These are phyloP conservation scores for Colletotrichum liaoningense DNA, from an alignment of 2,329 filamentous ascomycete genomes.

Conservation along the genomic window DNA sequence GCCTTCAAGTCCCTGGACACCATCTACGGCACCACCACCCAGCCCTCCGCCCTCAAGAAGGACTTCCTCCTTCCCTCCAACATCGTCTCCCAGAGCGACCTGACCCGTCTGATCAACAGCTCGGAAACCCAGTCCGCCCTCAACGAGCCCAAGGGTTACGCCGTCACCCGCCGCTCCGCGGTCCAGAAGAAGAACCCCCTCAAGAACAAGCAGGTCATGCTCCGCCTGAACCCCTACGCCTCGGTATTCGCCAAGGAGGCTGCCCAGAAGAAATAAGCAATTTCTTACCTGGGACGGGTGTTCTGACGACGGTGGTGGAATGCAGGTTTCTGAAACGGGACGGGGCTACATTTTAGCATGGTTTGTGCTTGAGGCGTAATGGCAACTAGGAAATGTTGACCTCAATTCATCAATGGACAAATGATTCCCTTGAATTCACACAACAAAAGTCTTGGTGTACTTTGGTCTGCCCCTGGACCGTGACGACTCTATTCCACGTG, in stretches of 20 bases:
- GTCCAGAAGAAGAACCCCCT: conserved; percentile 99
- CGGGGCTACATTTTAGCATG: conserved; percentile 38
- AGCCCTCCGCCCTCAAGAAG: conserved; percentile 94
- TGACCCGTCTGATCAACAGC: conserved; percentile 98
- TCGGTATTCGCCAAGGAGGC: conserved; percentile 84
- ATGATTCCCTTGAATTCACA: conserved; percentile 36
- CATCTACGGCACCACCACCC: conserved; percentile 95
- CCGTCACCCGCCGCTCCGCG: conserved; percentile 86
- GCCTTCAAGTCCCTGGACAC: conserved; percentile 97
- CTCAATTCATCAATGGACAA: conserved; percentile 40
- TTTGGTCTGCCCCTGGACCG: conserved; percentile 27
- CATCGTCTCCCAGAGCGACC: conserved; percentile 92
- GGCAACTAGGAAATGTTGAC: conserved; percentile 39
- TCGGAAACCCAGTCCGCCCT: conserved; percentile 98
- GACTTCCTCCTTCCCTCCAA: conserved; percentile 97
- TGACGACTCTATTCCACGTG: conserved; percentile 32
- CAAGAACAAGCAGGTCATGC: conserved; percentile 97
- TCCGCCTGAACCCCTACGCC: conserved; percentile 98
- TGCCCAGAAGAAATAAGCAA: conserved; percentile 58
- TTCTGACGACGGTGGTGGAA: conserved; percentile 31
- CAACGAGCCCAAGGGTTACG: conserved; percentile 88
- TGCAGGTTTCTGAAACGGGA: conserved; percentile 33
- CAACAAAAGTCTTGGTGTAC: conserved; percentile 2
- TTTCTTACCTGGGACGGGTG: conserved; percentile 8
- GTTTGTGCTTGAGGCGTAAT: conserved; percentile 39